Evolutionary conservation across 1,139 yeast genomes (phyloP), one percentile per base, ranked within the genome.

Genomic region (Ogataea hybrid): DNA sequence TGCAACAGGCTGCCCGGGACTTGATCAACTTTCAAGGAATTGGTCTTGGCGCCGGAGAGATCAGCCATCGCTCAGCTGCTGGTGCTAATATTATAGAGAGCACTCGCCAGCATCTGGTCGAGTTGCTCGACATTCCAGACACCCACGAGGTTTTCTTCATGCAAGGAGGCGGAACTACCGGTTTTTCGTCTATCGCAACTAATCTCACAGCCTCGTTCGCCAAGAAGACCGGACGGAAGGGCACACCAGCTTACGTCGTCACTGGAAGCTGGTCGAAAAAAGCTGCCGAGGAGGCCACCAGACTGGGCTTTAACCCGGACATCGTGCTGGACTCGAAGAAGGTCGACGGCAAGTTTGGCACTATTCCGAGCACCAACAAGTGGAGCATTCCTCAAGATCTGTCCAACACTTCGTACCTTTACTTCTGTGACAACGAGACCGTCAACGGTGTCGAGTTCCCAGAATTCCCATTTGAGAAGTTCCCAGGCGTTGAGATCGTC

Each of bases 131-230:
- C 45, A 77, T 92, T 40, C 98, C 97, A 25, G 95, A 87, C 47
- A 84, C 95, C 28, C 95, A 92, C 62, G 97, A 89, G 61, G 92
- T 90, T 2, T 82, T 92, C 61, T 92, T 90, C 68, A 68, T 90
- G 68, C 98, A 92, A 69, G 97, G 98, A 49, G 98, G 98, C 48
- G 98, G 97, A 48, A 90, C 97, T 39, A 84, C 89, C 30, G 97
- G 96, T 5, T 92, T 92, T 58, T 85, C 97, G 6, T 79, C 95
- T 7, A 75, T 88, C 44, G 90, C 87, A 12, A 80, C 92, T 56
- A 92, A 92, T 62, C 65, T 92, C 68, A 65, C 84, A 49, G 95
- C 96, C 23, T 72, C 84, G 32, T 77, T 76, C 62, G 87, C 86
- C 36, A 74, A 73, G 53, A 81, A 73, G 58, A 74, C 82, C 20